phyloP scores from a whole-genome alignment of 1,139 yeast genomes.

The Pichia sp. region DNA sequence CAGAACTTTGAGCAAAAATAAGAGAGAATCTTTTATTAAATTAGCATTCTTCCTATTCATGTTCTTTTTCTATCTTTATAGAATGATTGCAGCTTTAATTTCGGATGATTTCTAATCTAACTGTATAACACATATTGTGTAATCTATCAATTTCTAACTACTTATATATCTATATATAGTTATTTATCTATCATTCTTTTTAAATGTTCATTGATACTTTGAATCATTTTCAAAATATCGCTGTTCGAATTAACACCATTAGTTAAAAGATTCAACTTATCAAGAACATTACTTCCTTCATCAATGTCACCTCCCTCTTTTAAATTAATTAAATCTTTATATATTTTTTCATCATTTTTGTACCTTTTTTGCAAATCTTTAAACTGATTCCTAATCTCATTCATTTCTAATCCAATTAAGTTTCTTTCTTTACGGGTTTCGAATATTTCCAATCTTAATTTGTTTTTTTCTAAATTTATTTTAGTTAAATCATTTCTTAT shows the following conservation, averaged over 20 bases:
- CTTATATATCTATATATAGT: neutral
- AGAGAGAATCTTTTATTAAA: slow-evolving; percentile 85
- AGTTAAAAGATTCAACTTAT: slow-evolving; percentile 23
- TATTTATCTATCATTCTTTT: neutral
- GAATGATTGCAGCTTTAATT: slow-evolving; percentile 94
- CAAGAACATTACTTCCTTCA: slow-evolving; percentile 6
- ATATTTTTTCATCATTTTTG: slow-evolving; percentile 21
- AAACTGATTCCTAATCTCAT: slow-evolving; percentile 33
- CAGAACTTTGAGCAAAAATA: slow-evolving; percentile 87
- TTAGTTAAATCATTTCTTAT: slow-evolving; percentile 34
- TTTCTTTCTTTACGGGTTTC: slow-evolving; percentile 36
- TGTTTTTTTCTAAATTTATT: slow-evolving; percentile 38
- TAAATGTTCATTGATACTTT: slow-evolving; percentile 28
- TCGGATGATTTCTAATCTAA: slow-evolving; percentile 42
- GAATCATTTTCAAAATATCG: slow-evolving; percentile 36
- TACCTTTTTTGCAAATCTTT: slow-evolving; percentile 27
- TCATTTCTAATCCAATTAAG: slow-evolving; percentile 36
- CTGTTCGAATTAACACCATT: slow-evolving; percentile 35
- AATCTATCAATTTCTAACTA: neutral
- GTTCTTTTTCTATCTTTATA: slow-evolving; percentile 93
- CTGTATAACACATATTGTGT: neutral
- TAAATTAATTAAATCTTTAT: slow-evolving; percentile 15
- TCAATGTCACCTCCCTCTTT: slow-evolving; percentile 3
- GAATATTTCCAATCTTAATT: slow-evolving; percentile 36
- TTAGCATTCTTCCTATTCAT: slow-evolving; percentile 84